Evolutionary conservation across 129 eudicot species (phyloP).

Genomic region (Centrapalus pauciflorus): DNA sequence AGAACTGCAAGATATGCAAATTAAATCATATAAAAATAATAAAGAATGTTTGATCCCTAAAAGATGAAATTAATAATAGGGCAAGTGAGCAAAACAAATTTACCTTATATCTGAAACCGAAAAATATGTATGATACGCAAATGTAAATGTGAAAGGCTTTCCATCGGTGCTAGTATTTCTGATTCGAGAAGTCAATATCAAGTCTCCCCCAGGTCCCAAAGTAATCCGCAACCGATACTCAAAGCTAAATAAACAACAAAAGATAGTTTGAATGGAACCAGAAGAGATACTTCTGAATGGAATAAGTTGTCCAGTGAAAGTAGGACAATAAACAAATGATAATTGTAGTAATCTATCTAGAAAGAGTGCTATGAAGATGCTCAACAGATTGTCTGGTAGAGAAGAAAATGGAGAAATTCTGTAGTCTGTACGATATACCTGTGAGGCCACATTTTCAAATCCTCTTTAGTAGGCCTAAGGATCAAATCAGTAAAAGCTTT

Average conservation of each 20-base stretch:
- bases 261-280: conserved; percentile 2
- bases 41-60: background rate
- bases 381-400: background rate
- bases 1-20: background rate
- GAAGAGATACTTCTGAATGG: background rate
- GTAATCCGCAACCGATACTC: conserved; percentile 80
- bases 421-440: conserved; percentile 44
- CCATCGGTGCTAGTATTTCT: conserved; percentile 75
- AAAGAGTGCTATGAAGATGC: background rate
- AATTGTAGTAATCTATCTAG: background rate
- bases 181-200: conserved; percentile 79
- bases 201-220: conserved; percentile 73
- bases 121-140: conserved; percentile 89
- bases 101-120: conserved; percentile 95
- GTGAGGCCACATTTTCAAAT: conserved; percentile 81
- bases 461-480: conserved; percentile 74
- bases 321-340: background rate
- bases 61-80: background rate
- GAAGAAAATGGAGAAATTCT: conserved; percentile 3
- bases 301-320: background rate
- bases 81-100: background rate
- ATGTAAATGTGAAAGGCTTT: conserved; percentile 71
- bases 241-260: conserved; percentile 39
- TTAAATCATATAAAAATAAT: background rate
- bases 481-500: conserved; percentile 64